These are phyloP conservation scores for Paraurostyla sp. DNA, from an alignment of 73 alveolate species.

Conservation along the genomic window DNA sequence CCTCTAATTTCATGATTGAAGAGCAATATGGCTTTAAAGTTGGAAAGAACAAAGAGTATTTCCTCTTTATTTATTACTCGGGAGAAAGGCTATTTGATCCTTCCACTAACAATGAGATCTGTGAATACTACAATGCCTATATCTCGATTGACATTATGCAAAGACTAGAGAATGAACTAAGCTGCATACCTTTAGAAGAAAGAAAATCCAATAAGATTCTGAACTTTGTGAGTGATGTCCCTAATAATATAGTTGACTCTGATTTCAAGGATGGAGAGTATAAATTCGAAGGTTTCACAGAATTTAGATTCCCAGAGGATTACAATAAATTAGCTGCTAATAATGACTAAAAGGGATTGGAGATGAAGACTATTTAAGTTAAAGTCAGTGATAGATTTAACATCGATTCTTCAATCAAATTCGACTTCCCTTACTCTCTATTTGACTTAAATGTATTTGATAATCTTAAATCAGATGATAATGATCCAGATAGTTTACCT, in stretches of 20 bases:
- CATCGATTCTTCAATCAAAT: conserved; percentile 3
- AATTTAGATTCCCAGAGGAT: background rate
- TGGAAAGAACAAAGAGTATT: background rate
- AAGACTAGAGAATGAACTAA: background rate
- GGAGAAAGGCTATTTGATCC: background rate
- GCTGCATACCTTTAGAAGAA: background rate
- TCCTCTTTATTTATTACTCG: background rate
- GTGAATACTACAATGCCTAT: background rate
- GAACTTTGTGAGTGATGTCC: background rate
- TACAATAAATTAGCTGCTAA: background rate
- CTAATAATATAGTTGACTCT: background rate
- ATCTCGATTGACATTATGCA: background rate
- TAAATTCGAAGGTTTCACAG: background rate
- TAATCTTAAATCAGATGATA: background rate
- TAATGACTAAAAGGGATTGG: background rate
- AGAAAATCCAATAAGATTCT: background rate
- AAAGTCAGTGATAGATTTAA: background rate
- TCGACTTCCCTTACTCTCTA: conserved; percentile 34
- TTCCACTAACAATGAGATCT: background rate
- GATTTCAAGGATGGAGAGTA: background rate
- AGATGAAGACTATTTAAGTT: background rate
- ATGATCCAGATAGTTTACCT: background rate
- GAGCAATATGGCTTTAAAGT: background rate
- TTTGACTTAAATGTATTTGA: background rate
- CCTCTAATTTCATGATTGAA: background rate